Evolutionary conservation across 257 asterid species (phyloP).

Genomic region (Solanum sejunctum): DNA sequence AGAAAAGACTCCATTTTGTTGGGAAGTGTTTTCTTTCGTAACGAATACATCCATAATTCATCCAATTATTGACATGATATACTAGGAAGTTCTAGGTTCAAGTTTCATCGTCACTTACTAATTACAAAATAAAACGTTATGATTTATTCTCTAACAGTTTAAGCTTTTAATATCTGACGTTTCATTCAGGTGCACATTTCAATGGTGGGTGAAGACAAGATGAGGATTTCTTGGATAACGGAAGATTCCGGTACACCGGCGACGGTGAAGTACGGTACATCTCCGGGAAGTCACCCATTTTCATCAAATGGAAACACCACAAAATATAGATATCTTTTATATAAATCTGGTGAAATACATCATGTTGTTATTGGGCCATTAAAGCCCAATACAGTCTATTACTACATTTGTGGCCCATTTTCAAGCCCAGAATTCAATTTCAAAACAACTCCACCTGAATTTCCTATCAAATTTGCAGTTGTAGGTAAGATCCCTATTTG

Average conservation of each 20-base stretch:
- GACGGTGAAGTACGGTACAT: conserved; percentile 40
- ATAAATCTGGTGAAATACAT: conserved; percentile 54
- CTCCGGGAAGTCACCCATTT: conserved; percentile 23
- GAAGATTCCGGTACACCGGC: conserved; percentile 16
- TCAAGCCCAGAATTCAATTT: conserved; percentile 30
- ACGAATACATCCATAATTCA: not conserved
- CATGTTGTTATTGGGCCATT: conserved; percentile 62
- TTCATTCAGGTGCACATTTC: conserved; percentile 53
- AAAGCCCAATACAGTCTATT: conserved; percentile 38
- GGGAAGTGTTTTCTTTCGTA: not conserved
- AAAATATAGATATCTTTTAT: conserved; percentile 23
- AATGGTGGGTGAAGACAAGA: conserved; percentile 35
- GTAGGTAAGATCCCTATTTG: conserved; percentile 17
- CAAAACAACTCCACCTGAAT: conserved; percentile 47
- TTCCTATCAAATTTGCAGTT: conserved; percentile 52
- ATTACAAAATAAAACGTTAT: not conserved
- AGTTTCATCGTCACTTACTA: not conserved
- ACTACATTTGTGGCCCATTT: conserved; percentile 29
- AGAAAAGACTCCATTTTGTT: not conserved
- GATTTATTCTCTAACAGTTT: not conserved
- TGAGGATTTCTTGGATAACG: conserved; percentile 58
- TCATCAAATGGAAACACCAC: conserved; percentile 35
- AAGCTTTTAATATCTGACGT: not conserved
- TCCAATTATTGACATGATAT: not conserved
- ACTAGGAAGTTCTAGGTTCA: not conserved